Evolutionary conservation across 352 stramenopile species (phyloP), one percentile per base, ranked within the genome.

Genomic region (Elongisporangium prolatum): DNA sequence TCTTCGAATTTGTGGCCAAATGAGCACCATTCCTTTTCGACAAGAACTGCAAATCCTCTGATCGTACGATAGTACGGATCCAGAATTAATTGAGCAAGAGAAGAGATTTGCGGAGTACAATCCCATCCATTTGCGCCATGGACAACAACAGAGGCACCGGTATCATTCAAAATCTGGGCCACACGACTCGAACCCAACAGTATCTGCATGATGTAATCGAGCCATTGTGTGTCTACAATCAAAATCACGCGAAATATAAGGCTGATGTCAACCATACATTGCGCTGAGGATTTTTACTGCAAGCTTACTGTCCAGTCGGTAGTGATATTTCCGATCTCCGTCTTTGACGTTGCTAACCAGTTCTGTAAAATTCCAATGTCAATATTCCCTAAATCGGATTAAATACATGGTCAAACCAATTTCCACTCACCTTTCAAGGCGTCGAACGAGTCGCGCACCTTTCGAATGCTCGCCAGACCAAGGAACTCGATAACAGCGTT

Each of bases 391-490:
- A 40, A 47, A 18, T 21, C 17, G 9, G 44, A 9, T 18, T n/a
- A 51, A 53, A 38, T 21, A 52, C 13, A 17, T 44, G 7, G 24
- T 20, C 18, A 57, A 24, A 6, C 13, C 7, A 21, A 22, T 8
- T 8, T 34, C 7, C 24, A 67, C 74, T 20, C 60, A 84, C 74
- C 61, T 59, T 81, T 72, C 2, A 95, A 55, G 11, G 65, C 63
- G 58, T 95, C 80, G 52, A 98, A 80, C 4, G 86, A 88, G 61
- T 98, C 88, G 25, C 96, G 89, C 69, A 98, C 97, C 51, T 90
- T 91, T 77, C 99, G 95, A 59, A 99, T 99, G 70, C 99, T 99
- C 11, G 84, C 89, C 64, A 99, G 98, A 21, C 93, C 92, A 76
- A 97, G 91, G 72, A 98, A 98, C 54, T 95, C 87, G 37, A 98